Percentiles rank a stretch among this genome's conserved stretches.
Evolutionary conservation across 2,329 filamentous ascomycete species (phyloP).

Genomic region (Colletotrichum nymphaeae): DNA sequence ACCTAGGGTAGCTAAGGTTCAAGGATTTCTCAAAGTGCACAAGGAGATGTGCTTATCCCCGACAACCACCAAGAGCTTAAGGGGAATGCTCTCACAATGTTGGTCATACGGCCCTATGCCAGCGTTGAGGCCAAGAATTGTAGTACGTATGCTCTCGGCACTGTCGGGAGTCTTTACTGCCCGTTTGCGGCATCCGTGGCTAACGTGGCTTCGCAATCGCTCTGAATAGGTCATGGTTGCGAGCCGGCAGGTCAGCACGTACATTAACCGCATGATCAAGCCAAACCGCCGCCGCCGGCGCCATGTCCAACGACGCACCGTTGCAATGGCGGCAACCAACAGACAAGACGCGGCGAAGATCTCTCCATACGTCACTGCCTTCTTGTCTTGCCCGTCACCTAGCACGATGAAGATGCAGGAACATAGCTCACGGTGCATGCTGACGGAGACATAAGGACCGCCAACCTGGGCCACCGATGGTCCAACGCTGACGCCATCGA

Average conservation of each 20-base stretch:
- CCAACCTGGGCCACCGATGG: constrained; percentile 50
- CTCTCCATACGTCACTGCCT: neutral
- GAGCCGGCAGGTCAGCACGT: neutral
- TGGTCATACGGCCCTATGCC: no score
- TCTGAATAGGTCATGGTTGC: no score
- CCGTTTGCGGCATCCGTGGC: no score
- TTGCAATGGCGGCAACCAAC: constrained; percentile 52
- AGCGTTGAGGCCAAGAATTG: no score
- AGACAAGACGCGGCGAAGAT: constrained; percentile 39
- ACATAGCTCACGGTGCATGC: constrained; percentile 49
- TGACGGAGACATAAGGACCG: constrained; percentile 59
- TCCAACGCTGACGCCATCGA: constrained; percentile 62
- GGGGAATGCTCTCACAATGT: no score
- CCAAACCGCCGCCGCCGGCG: constrained; percentile 55
- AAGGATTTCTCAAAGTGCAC: no score
- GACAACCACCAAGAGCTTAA: no score
- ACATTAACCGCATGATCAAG: neutral
- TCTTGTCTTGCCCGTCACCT: neutral
- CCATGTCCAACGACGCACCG: constrained; percentile 53
- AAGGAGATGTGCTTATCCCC: no score
- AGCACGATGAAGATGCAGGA: neutral
- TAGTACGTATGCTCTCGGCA: no score
- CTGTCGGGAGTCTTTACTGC: no score
- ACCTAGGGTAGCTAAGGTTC: no score
- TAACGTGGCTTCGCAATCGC: neutral